Evolutionary conservation across 768 basidiomycete species (phyloP).

Genomic region (Mycena rebaudengoi): DNA sequence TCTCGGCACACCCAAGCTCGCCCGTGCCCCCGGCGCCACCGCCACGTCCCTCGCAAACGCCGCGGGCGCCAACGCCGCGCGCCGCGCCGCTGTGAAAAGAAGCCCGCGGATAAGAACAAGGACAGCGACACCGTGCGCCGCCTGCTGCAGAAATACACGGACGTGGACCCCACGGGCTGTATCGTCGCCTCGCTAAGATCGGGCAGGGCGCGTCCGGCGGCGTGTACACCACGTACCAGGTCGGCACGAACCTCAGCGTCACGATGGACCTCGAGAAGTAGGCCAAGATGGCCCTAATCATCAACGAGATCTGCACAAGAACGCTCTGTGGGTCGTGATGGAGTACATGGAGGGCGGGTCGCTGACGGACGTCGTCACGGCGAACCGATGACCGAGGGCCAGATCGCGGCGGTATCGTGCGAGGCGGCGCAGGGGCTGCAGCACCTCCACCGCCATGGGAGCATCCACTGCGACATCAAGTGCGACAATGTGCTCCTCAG

Average conservation of each 20-base stretch:
- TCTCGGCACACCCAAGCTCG: conserved; percentile 53
- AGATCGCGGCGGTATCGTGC: conserved; percentile 95
- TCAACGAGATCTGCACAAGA: conserved; percentile 99
- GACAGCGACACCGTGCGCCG: conserved; percentile 92
- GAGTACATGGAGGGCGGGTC: conserved; percentile 99
- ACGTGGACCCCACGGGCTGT: conserved; percentile 95
- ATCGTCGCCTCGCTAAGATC: conserved; percentile 94
- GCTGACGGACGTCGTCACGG: conserved; percentile 94
- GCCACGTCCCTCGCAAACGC: conserved; percentile 72
- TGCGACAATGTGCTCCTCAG: conserved; percentile 95
- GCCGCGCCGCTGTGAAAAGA: conserved; percentile 87
- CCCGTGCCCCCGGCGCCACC: conserved; percentile 70
- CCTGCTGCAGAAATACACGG: conserved; percentile 95
- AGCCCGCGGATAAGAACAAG: conserved; percentile 78
- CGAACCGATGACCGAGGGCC: conserved; percentile 96
- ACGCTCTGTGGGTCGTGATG: conserved; percentile 99
- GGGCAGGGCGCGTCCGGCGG: conserved; percentile 98
- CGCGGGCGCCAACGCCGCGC: conserved; percentile 74
- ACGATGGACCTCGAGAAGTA: conserved; percentile 99
- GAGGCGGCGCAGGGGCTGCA: conserved; percentile 94
- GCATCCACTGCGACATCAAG: conserved; percentile 99
- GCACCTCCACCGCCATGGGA: conserved; percentile 94
- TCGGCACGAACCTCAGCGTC: conserved; percentile 91
- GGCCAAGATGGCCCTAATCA: conserved; percentile 99
- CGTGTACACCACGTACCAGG: conserved; percentile 98